Percentiles rank a stretch among this genome's conserved stretches.
phyloP scores from a whole-genome alignment of 352 stramenopile genomes.

The Peronospora farinosa region DNA sequence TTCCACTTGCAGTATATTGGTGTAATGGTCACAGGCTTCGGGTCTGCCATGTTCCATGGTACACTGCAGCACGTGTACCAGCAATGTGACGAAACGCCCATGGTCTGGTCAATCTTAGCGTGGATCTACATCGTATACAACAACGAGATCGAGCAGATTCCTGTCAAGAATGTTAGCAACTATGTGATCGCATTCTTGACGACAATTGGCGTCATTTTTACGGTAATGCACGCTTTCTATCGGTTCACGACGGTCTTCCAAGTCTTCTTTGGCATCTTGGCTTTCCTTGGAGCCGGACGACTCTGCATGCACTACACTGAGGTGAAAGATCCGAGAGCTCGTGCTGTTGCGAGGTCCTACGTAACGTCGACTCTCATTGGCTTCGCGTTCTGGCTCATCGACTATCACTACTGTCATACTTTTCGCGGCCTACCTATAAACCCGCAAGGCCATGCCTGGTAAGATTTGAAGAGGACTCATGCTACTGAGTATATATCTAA shows the following conservation, averaged over 20 bases:
- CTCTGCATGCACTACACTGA: conserved; percentile 56
- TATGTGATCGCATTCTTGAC: conserved; percentile 47
- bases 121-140: conserved; percentile 84
- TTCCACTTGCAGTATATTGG: conserved; percentile 73
- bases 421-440: conserved; percentile 59
- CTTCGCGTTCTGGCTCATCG: conserved; percentile 66
- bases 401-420: conserved; percentile 73
- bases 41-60: conserved; percentile 81
- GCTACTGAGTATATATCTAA: neutral
- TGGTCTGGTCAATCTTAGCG: conserved; percentile 76
- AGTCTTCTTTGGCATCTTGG: conserved; percentile 62
- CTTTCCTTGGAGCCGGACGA: conserved; percentile 40
- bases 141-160: conserved; percentile 53
- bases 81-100: conserved; percentile 81
- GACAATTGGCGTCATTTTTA: conserved; percentile 55
- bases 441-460: conserved; percentile 75
- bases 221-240: conserved; percentile 66
- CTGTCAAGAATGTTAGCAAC: conserved; percentile 32
- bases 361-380: conserved; percentile 55
- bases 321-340: conserved; percentile 47
- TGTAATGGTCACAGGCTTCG: conserved; percentile 75
- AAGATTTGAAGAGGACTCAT: conserved; percentile 7
- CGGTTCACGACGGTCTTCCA: conserved; percentile 76
- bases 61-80: conserved; percentile 80
- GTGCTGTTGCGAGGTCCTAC: conserved; percentile 55